Evolutionary conservation across 179 eudicot species (phyloP).

Genomic region (Monotropa hypopitys): DNA sequence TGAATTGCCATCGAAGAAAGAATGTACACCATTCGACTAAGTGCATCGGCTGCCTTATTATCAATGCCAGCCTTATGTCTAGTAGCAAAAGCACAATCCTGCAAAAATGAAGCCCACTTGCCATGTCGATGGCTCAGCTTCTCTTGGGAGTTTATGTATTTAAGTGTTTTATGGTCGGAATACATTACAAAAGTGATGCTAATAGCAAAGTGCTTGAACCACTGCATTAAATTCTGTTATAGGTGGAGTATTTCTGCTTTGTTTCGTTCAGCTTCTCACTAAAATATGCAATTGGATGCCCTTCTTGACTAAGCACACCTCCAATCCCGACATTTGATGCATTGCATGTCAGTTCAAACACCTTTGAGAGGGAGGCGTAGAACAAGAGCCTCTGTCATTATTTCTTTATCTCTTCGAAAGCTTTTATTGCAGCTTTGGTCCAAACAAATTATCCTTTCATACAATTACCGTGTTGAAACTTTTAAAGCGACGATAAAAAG

Average conservation of each 20-base stretch:
- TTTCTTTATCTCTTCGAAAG: no score
- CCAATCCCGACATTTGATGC: slow-evolving; percentile 3
- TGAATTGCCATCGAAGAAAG: no score
- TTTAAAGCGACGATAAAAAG: slow-evolving; percentile 1
- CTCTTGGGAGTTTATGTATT: no score
- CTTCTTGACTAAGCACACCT: slow-evolving; percentile 7
- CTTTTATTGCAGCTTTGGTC: background rate
- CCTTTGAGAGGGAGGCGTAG: slow-evolving; percentile 2
- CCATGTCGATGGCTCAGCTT: no score
- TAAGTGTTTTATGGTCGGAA: no score
- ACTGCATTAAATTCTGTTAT: background rate
- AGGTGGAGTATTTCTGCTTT: no score
- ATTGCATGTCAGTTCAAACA: background rate
- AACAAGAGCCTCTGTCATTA: background rate
- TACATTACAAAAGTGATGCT: background rate
- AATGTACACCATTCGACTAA: no score
- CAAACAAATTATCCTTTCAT: slow-evolving; percentile 9
- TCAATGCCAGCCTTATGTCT: background rate
- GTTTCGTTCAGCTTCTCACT: no score
- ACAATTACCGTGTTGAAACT: slow-evolving; percentile 8
- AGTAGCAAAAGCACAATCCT: background rate
- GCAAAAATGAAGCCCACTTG: no score
- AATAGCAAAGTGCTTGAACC: background rate
- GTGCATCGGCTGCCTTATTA: background rate
- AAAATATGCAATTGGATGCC: background rate